These are phyloP conservation scores for Phytophthora parvispora DNA, from an alignment of 352 stramenopile genomes.

Conservation along the genomic window DNA sequence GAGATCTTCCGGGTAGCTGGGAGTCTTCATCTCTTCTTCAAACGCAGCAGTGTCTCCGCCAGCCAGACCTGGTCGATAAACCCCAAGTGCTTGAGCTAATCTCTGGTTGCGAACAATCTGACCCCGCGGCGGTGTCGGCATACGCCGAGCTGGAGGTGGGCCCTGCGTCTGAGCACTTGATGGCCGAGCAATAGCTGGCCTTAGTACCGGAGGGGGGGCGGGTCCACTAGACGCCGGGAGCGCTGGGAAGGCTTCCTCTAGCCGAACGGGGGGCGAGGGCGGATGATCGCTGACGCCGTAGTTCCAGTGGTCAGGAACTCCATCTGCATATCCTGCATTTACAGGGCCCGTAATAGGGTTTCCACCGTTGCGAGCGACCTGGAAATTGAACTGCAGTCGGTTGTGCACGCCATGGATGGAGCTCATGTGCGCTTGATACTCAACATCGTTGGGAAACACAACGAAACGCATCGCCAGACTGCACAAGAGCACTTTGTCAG, in stretches of 20 bases:
- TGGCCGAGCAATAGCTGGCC: constrained; percentile 55
- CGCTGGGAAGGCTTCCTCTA: constrained; percentile 77
- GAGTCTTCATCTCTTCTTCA: constrained; percentile 83
- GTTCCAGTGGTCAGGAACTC: constrained; percentile 72
- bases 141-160: constrained; percentile 22
- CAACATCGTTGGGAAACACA: constrained; percentile 89
- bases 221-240: constrained; percentile 57
- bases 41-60: constrained; percentile 58
- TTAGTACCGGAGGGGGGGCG: constrained; percentile 43
- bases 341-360: constrained; percentile 60
- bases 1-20: constrained; percentile 67
- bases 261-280: constrained; percentile 26
- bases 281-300: constrained; percentile 46
- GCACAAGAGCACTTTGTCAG: constrained; percentile 8
- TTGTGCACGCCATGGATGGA: constrained; percentile 80
- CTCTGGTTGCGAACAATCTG: constrained; percentile 79
- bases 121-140: constrained; percentile 43
- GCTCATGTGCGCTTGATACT: constrained; percentile 90
- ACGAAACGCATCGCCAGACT: constrained; percentile 89
- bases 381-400: constrained; percentile 80
- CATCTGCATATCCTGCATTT: constrained; percentile 32
- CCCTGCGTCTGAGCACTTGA: constrained; percentile 20
- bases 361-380: constrained; percentile 64
- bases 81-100: constrained; percentile 68
- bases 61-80: constrained; percentile 50